Conservation (phyloP, 106 monocot species). For the Acorus gramineus region DNA sequence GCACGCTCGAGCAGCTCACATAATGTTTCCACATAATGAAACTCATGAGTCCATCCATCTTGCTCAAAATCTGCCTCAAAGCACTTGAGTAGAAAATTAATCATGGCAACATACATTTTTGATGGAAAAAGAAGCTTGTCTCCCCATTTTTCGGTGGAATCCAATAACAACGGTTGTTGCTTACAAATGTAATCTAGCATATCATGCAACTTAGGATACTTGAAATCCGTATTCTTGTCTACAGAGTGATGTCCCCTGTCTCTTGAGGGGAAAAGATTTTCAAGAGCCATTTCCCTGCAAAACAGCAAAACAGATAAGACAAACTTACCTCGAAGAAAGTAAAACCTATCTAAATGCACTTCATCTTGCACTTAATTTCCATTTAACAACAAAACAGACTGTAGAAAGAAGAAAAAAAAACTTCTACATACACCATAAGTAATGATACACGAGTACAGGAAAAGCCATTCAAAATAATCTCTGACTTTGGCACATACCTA, state of each 20-base stretch:
- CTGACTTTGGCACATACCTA: no score
- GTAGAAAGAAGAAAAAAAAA: no score
- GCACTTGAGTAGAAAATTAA: slow-evolving; percentile 87
- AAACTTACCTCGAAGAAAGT: not conserved
- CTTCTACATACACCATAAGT: no score
- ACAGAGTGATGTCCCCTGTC: slow-evolving; percentile 27
- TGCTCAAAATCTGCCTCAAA: slow-evolving; percentile 40
- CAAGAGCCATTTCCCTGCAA: slow-evolving; percentile 87
- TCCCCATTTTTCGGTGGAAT: slow-evolving; percentile 32
- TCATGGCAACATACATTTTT: slow-evolving; percentile 76
- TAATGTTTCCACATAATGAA: slow-evolving; percentile 28
- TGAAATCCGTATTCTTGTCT: slow-evolving; percentile 14
- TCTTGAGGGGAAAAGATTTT: slow-evolving; percentile 62
- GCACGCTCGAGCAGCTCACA: slow-evolving; percentile 78
- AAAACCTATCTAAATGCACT: not conserved
- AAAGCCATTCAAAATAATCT: no score
- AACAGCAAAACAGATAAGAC: not conserved
- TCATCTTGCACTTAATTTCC: no score
- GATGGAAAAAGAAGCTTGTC: slow-evolving; percentile 66
- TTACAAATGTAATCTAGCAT: slow-evolving; percentile 68
- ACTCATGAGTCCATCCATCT: slow-evolving; percentile 13
- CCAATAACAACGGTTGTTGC: slow-evolving; percentile 58
- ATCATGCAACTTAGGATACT: slow-evolving; percentile 49
- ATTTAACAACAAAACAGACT: no score
- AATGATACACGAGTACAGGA: no score